A percentile compares a stretch with the other conserved stretches of the same genome.
phyloP scores from a whole-genome alignment of 345 rosid species.

The Camelina laxa region DNA sequence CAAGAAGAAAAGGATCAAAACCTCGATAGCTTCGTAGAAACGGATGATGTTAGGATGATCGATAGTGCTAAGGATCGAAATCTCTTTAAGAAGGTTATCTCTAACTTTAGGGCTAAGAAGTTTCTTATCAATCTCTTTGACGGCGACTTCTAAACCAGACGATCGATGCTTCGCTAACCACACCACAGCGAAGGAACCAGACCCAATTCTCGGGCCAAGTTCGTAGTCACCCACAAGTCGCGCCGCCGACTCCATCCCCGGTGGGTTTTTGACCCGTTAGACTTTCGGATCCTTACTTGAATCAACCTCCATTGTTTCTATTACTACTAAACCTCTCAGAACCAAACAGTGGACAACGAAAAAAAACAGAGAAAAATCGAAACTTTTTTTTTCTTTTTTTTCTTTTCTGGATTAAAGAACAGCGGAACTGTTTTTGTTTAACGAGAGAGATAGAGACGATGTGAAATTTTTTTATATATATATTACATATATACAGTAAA shows the following conservation, averaged over 20 bases:
- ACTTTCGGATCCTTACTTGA: constrained; percentile 26
- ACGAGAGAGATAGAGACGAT: constrained; percentile 25
- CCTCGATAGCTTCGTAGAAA: constrained; percentile 61
- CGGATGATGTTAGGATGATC: constrained; percentile 70
- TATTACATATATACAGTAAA: constrained; percentile 18
- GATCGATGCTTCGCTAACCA: constrained; percentile 66
- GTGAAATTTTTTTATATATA: constrained; percentile 15
- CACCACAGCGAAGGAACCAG: constrained; percentile 81
- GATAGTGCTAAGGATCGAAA: constrained; percentile 77
- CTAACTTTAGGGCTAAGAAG: constrained; percentile 63
- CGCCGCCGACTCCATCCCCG: constrained; percentile 55
- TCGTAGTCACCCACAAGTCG: constrained; percentile 64
- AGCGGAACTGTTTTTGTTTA: constrained; percentile 32
- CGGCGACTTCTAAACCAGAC: constrained; percentile 61
- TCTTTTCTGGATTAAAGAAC: constrained; percentile 16
- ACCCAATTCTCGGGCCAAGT: constrained; percentile 72
- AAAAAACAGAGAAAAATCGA: constrained; percentile 14
- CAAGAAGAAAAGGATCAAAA: background rate
- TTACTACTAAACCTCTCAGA: background rate
- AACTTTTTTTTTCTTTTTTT: background rate
- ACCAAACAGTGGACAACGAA: background rate
- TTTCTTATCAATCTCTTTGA: constrained; percentile 81
- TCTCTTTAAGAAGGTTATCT: constrained; percentile 72
- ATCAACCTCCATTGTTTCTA: constrained; percentile 42
- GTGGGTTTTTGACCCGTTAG: constrained; percentile 43